A percentile compares a stretch with the other conserved stretches of the same genome.
phyloP scores from a whole-genome alignment of 495 filamentous ascomycete genomes.

The Neurospora tetraspora region DNA sequence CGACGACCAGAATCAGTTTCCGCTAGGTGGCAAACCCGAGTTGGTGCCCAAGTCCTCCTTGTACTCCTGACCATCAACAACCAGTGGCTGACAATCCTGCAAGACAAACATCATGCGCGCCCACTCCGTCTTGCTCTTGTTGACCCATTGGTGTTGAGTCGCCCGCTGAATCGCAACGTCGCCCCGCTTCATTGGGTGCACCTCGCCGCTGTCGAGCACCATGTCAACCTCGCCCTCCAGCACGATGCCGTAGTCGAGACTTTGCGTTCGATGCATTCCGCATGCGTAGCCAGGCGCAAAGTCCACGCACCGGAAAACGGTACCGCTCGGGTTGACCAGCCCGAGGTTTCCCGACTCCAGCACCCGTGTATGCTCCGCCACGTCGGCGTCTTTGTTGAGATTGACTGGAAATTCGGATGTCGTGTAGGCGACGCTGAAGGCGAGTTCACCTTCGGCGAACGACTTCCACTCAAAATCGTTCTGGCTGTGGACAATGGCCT shows the following conservation, averaged over 20 bases:
- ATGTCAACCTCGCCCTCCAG: constrained; percentile 63
- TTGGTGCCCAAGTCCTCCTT: constrained; percentile 35
- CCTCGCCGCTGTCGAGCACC: constrained; percentile 51
- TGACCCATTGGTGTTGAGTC: constrained; percentile 61
- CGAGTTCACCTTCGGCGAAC: constrained; percentile 23
- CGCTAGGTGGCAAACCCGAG: constrained; percentile 26
- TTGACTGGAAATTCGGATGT: constrained; percentile 44
- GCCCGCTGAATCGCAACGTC: constrained; percentile 57
- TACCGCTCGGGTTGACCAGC: constrained; percentile 39
- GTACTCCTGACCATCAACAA: constrained; percentile 31
- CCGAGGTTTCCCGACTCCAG: constrained; percentile 30
- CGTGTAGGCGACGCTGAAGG: constrained; percentile 34
- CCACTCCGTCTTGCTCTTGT: constrained; percentile 44
- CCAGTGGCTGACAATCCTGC: constrained; percentile 36
- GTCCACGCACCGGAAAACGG: constrained; percentile 51
- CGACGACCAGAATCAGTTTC: constrained; percentile 13
- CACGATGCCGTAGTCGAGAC: constrained; percentile 66
- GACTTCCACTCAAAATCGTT: constrained; percentile 21
- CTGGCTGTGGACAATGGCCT: constrained; percentile 26
- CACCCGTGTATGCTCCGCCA: constrained; percentile 27
- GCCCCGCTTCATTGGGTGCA: constrained; percentile 43
- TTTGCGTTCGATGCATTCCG: constrained; percentile 62
- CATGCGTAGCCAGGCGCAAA: constrained; percentile 44
- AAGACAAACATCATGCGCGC: constrained; percentile 50
- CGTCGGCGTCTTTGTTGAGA: constrained; percentile 42